A percentile compares a stretch with the other conserved stretches of the same genome.
These are phyloP conservation scores for Tilletia setariae DNA, from an alignment of 1,284 basidiomycete genomes.

Conservation along the genomic window DNA sequence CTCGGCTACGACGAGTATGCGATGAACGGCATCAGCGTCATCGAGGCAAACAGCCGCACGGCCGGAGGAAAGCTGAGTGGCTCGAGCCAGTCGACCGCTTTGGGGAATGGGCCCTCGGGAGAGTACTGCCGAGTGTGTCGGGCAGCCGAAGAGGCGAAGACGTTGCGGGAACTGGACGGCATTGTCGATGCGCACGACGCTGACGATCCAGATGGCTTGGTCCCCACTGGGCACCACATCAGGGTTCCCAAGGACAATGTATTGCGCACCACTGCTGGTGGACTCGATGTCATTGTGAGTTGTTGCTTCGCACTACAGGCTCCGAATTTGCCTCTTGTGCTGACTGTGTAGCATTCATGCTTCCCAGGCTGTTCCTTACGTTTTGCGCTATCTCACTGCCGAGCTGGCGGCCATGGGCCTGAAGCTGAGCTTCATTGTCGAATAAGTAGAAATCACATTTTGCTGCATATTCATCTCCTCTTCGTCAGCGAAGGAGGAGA, in stretches of 20 bases:
- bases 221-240: constrained; percentile 26
- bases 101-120: constrained; percentile 23
- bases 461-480: too few relatives aligned
- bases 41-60: constrained; percentile 1
- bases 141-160: constrained; percentile 29
- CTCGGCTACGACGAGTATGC: constrained; percentile 60
- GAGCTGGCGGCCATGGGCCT: constrained; percentile 64
- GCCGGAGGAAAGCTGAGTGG: not conserved
- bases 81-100: not conserved
- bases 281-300: constrained; percentile 44
- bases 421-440: constrained; percentile 54
- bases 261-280: constrained; percentile 31
- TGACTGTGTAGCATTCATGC: not conserved
- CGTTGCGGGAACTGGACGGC: not conserved
- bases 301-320: not conserved
- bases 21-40: constrained; percentile 24
- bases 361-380: constrained; percentile 79
- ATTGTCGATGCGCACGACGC: not conserved
- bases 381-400: constrained; percentile 60
- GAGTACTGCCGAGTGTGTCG: constrained; percentile 51
- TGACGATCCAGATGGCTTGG: not conserved
- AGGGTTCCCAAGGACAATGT: constrained; percentile 32
- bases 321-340: not conserved
- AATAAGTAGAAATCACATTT: constrained; percentile 5
- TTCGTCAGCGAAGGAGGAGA: too few relatives aligned